Conservation (phyloP, 257 asterid species). For the Parsonsia alboflavescens region DNA sequence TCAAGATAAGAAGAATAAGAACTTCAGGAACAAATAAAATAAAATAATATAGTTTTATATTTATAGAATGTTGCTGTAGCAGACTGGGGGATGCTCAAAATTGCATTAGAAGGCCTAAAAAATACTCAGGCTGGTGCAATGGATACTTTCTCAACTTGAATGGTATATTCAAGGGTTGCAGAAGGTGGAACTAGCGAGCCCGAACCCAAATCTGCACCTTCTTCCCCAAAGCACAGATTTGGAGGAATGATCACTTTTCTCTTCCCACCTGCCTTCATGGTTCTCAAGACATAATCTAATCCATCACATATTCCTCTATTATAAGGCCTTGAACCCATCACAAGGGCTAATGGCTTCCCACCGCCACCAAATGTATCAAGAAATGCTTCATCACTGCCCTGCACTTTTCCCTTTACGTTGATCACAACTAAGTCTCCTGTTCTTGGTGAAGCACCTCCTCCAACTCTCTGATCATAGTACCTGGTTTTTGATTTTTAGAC, state of each 20-base stretch:
- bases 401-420: conserved; percentile 58
- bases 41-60: neutral
- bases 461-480: conserved; percentile 63
- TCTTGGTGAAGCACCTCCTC: conserved; percentile 64
- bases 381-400: conserved; percentile 55
- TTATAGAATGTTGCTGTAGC: neutral
- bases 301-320: conserved; percentile 85
- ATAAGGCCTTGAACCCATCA: conserved; percentile 80
- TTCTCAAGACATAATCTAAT: conserved; percentile 46
- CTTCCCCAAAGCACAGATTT: conserved; percentile 65
- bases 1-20: neutral
- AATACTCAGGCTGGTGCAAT: conserved; percentile 65
- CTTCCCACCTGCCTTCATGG: conserved; percentile 78
- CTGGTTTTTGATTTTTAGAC: conserved; percentile 18
- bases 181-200: conserved; percentile 64
- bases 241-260: conserved; percentile 70
- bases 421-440: conserved; percentile 75
- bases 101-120: neutral
- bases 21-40: neutral
- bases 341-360: conserved; percentile 62
- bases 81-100: neutral
- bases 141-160: conserved; percentile 73
- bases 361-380: conserved; percentile 54
- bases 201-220: conserved; percentile 79
- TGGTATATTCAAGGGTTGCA: conserved; percentile 67